Base-by-base conservation (phyloP, 176 grass and related monocot species). In the Aegilops bicornis region DNA sequence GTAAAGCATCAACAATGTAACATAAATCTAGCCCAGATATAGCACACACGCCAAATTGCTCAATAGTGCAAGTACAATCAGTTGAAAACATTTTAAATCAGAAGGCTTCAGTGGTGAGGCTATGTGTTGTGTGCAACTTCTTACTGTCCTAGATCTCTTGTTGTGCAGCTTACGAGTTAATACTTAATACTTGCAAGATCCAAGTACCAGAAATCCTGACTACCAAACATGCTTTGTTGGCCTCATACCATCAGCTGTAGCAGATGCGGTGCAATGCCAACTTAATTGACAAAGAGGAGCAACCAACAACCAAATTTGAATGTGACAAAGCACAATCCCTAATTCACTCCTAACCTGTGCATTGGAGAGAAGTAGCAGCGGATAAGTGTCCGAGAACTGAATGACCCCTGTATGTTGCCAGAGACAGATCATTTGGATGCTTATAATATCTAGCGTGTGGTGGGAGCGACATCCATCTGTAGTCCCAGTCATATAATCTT, bases 301-400 rank as follows among this genome's bases (percentile, higher is more conserved):
- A 74, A 40, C 16, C 59, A 71, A 16, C 42, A 69, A 66, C 59
- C 42, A 33, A 81, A 58, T 36, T 60, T 32, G 17, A 19, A 19
- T 20, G n/a, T 7, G 61, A 90, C 19, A 75, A 88, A 31, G 69
- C 40, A 33, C 13, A 79, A 65, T 64, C 32, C 32, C 31, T 22
- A 7, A 10, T 65, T 81, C 17, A 40, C 10, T 78, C 31, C 86
- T 88, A 37, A 98, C 96, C 93, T 95, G 87, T 92, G 86, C 20
- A 88, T 35, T 75, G 96, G 96, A 79, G 96, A 95, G 88, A 98
- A 98, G 83, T 98, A 98, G 77, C 93, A 98, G 37, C 96, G 93
- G 72, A 98, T 92, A 80, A 98, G 93, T 61, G 96, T 98, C 72
- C 60, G 63, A 95, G 78, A 73, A 98, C 89, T 52, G 96, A 98